Percentiles rank a stretch among this genome's conserved stretches.
Conservation (phyloP, 2,329 filamentous ascomycete genomes). For the Biscogniauxia mediterranea region DNA sequence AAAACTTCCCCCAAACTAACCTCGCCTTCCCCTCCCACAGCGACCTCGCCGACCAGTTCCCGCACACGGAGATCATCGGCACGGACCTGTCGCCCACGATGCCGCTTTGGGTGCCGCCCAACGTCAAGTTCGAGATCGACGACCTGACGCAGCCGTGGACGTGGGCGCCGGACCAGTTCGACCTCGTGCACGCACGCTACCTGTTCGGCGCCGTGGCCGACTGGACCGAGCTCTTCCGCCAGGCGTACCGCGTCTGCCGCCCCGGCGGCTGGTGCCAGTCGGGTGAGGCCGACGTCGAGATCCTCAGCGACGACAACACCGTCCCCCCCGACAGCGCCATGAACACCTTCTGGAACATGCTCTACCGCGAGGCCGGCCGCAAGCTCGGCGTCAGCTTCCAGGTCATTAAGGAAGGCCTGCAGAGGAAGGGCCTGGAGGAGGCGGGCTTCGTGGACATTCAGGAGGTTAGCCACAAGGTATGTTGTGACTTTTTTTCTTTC, state of each 20-base stretch:
- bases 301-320: conserved; percentile 24
- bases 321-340: conserved; percentile 16
- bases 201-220: conserved; percentile 52
- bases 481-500: background rate
- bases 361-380: background rate
- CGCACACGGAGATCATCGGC: conserved; percentile 47
- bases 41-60: conserved; percentile 44
- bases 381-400: conserved; percentile 3
- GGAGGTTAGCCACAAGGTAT: conserved; percentile 3
- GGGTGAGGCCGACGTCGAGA: conserved; percentile 19
- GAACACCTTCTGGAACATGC: conserved; percentile 3
- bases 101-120: conserved; percentile 54
- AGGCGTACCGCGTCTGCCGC: conserved; percentile 48
- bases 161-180: conserved; percentile 40
- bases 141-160: conserved; percentile 53
- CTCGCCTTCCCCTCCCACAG: too few relatives aligned
- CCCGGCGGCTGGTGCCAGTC: conserved; percentile 44
- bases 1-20: conserved; percentile 1
- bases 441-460: conserved; percentile 8
- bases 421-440: conserved; percentile 1
- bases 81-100: conserved; percentile 60
- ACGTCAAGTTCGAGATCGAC: conserved; percentile 63
- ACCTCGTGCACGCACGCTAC: conserved; percentile 57
- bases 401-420: conserved; percentile 4
- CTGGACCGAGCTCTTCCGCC: conserved; percentile 49